Evolutionary conservation across 495 filamentous ascomycete species (phyloP), one percentile per base, ranked within the genome.

Genomic region (Penicillium pancosmium): DNA sequence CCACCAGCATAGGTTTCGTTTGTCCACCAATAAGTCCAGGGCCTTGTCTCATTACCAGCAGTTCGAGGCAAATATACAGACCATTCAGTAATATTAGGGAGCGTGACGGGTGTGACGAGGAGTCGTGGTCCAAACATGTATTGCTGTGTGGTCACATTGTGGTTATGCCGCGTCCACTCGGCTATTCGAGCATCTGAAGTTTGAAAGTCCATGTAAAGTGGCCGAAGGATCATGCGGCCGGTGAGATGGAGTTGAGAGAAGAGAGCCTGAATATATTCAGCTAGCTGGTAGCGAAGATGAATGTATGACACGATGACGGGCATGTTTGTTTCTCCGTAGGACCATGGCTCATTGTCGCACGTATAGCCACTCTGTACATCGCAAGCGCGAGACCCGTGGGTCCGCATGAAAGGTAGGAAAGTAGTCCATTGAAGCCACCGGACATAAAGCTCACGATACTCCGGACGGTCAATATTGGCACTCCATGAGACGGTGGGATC

Each of bases 281-380:
- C 49, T 23, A 71, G 51, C 46, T 65, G 61, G 31, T 71, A 67
- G 3, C 70, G 62, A 12, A 73, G 66, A 3, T 63, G 54, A n/a
- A 73, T 71, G 27, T 73, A 73, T 13, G 60, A 64, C 1, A 67
- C 56, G 23, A 68, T 60, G 18, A 65, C 63, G 0, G 61, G 64
- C 9, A 64, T 69, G 23, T 69, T 69, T 46, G 59, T 46, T 16
- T 51, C 57, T 2, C 70, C 70, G 51, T 73, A 73, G 1, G 66
- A 69, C 70, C 70, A 73, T 10, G 67, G 66, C 55, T 73, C 70
- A 48, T 73, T 73, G 21, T 61, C 63, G 25, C 70, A 70, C 3
- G 68, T 68, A 38, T 64, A 70, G 4, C 68, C 66, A 47, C 59
- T 33, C 41, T 67, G 68, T 27, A 47, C 21, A 11, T 63, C 34